These are phyloP conservation scores for Neonectria coccinea DNA, from an alignment of 2,329 filamentous ascomycete species.

Conservation along the genomic window DNA sequence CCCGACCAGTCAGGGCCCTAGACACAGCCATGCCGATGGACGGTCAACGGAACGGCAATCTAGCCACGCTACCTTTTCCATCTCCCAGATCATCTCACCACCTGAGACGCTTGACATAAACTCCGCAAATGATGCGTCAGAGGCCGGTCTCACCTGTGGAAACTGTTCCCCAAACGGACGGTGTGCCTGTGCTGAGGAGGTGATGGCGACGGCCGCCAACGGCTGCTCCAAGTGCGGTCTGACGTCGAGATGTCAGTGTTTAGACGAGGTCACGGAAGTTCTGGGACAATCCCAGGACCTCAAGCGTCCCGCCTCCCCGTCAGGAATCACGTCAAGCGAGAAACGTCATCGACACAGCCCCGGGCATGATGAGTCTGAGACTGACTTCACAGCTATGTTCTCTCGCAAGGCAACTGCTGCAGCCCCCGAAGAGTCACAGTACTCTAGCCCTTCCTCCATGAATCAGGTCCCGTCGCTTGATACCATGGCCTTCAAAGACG, in stretches of 20 bases:
- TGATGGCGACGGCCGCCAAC: conserved; percentile 63
- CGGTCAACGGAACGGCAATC: conserved; percentile 46
- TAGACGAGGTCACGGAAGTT: conserved; percentile 69
- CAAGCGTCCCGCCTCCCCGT: conserved; percentile 64
- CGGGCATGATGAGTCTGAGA: conserved; percentile 74
- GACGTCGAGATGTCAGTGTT: conserved; percentile 72
- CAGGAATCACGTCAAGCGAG: conserved; percentile 56
- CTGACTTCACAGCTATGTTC: conserved; percentile 79
- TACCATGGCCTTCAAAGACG: conserved; percentile 67
- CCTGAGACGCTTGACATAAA: conserved; percentile 56
- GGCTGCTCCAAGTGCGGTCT: conserved; percentile 76
- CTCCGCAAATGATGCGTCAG: conserved; percentile 44
- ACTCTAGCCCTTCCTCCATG: conserved; percentile 48
- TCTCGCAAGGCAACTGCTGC: conserved; percentile 56
- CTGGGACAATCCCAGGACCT: conserved; percentile 52
- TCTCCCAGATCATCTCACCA: conserved; percentile 69
- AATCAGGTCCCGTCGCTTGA: conserved; percentile 53
- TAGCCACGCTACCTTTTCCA: conserved; percentile 62
- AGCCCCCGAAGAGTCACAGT: conserved; percentile 39
- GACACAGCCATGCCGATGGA: conserved; percentile 46
- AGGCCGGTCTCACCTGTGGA: conserved; percentile 63
- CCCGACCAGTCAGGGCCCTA: conserved; percentile 42
- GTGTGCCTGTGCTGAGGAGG: conserved; percentile 71
- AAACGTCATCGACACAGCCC: conserved; percentile 65
- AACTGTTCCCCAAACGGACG: conserved; percentile 64